phyloP scores from a whole-genome alignment of 192 early-diverging fungal species.

The Umbelopsis sp. region DNA sequence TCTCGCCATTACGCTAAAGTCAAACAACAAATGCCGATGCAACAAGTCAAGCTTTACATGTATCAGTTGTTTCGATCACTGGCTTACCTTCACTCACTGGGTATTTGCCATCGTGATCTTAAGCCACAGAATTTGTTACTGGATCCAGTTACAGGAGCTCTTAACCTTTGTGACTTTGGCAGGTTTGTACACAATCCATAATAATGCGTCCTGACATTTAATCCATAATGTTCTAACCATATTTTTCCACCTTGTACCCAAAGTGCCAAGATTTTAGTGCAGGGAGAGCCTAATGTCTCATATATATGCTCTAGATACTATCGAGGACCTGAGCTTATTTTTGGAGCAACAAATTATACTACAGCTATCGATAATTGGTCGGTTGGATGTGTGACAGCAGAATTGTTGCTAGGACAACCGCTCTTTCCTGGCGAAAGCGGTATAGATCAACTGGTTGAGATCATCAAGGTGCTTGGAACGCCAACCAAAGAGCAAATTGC shows the following conservation, averaged over 20 bases:
- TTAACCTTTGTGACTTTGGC: constrained; percentile 99
- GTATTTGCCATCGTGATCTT: constrained; percentile 99
- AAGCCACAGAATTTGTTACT: constrained; percentile 98
- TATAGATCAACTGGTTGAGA: constrained; percentile 98
- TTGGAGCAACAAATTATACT: constrained; percentile 92
- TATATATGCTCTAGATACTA: constrained; percentile 99
- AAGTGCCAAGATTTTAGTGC: constrained; percentile 93
- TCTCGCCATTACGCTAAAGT: constrained; percentile 88
- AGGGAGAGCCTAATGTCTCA: constrained; percentile 96
- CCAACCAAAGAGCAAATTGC: constrained; percentile 95
- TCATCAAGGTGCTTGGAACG: constrained; percentile 98
- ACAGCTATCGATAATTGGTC: constrained; percentile 94
- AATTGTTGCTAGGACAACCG: constrained; percentile 91
- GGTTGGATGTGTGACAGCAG: constrained; percentile 94
- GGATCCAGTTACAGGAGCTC: constrained; percentile 84
- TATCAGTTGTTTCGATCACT: constrained; percentile 98
- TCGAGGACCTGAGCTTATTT: constrained; percentile 95
- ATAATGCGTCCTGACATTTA: too few species aligned
- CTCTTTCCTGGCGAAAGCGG: constrained; percentile 96
- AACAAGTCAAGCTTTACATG: constrained; percentile 98
- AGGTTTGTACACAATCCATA: constrained; percentile 32
- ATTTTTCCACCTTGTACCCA: neutral
- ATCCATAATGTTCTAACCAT: too few species aligned
- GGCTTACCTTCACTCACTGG: constrained; percentile 94
- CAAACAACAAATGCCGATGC: constrained; percentile 93